Base-by-base conservation (phyloP, 805 yeast species). In the Saccharomyces paradoxus region DNA sequence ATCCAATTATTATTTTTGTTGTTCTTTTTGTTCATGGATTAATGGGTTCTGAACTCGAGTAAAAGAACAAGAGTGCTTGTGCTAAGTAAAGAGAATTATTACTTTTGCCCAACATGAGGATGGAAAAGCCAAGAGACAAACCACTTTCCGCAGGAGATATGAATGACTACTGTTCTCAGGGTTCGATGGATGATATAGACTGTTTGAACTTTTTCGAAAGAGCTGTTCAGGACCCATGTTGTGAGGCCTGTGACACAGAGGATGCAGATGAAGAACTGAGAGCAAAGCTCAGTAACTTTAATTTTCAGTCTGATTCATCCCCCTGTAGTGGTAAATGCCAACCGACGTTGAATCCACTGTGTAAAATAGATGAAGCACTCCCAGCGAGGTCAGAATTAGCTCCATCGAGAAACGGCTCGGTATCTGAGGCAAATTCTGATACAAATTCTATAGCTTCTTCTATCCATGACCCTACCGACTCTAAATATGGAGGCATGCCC, bases 211-310 rank as follows among this genome's bases (percentile, higher is more conserved):
- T 67, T 28, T 67, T 67, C 50, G 71, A 67, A 55, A 56, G 67
- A 52, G 55, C 65, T 28, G 64, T 65, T 14, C 64, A 64, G 55
- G 63, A 65, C 56, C 65, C 66, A 46, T 53, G 71, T 55, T 51
- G 63, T 47, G 59, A 54, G 51, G 59, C 67, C 54, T 63, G 70
- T 56, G 66, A 62, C 58, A 53, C 37, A 8, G 61, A 55, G 13
- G 62, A 58, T 28, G 56, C 47, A 9, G 54, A 55, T 30, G 44
- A 37, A 8, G 44, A 37, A 37, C 44, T 37, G 44, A 37, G 44
- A 9, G 44, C 44, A 37, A 37, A n/a, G 44, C 44, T 37, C 12
- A n/a, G 17, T 17, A 37, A 9, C 17, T 37, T 37, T 8, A 37
- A 37, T 37, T 37, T 37, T 9, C 22, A 37, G 24, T 17, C 44